These are phyloP conservation scores for Hyphodiscus sp. DNA, from an alignment of 2,329 filamentous ascomycete genomes.

Conservation along the genomic window DNA sequence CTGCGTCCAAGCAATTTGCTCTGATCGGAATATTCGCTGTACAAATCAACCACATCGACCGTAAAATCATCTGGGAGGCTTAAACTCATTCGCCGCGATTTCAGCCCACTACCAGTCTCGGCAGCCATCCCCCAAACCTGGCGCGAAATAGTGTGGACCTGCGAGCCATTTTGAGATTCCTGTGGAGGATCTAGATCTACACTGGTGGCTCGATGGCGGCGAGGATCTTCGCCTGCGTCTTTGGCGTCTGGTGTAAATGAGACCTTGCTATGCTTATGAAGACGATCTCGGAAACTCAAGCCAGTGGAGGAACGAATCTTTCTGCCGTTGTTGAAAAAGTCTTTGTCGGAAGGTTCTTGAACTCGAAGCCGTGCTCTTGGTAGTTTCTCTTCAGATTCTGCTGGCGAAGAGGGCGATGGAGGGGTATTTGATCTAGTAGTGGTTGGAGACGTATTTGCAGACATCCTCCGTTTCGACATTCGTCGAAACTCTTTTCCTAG, in stretches of 20 bases:
- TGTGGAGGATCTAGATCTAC: constrained; percentile 17
- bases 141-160: constrained; percentile 29
- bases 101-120: constrained; percentile 66
- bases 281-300: constrained; percentile 20
- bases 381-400: constrained; percentile 20
- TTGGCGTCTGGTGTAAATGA: constrained; percentile 13
- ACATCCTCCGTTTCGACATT: constrained; percentile 13
- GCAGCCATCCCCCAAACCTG: constrained; percentile 56
- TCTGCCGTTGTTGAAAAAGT: constrained; percentile 37
- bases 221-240: constrained; percentile 1
- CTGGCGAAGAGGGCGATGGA: constrained; percentile 41
- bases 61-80: constrained; percentile 68
- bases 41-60: constrained; percentile 63
- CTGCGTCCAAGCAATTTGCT: constrained; percentile 66
- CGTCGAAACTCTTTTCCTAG: constrained; percentile 12
- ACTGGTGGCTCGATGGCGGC: constrained; percentile 23
- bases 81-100: constrained; percentile 70
- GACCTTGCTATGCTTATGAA: constrained; percentile 16
- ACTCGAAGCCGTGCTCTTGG: constrained; percentile 20
- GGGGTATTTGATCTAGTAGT: constrained; percentile 21
- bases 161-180: constrained; percentile 8
- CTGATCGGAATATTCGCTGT: constrained; percentile 62
- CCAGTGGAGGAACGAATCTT: constrained; percentile 38
- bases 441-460: constrained; percentile 18
- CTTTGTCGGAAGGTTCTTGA: constrained; percentile 11